phyloP scores from a whole-genome alignment of 2,329 filamentous ascomycete genomes.

The Penicillium sp. region DNA sequence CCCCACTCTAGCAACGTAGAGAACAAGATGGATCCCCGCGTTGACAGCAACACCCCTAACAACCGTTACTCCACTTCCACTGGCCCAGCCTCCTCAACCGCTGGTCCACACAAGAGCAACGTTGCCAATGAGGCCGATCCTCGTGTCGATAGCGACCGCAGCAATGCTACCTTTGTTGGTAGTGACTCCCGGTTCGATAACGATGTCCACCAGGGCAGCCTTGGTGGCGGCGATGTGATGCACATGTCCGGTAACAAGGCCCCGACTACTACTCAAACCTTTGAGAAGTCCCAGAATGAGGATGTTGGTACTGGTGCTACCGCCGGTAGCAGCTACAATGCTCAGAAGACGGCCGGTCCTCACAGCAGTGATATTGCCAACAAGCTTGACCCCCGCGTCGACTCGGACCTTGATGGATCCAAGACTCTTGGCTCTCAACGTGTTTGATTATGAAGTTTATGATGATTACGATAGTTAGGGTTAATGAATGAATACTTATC shows the following conservation, averaged over 20 bases:
- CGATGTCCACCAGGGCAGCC: slow-evolving; percentile 17
- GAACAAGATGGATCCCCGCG: slow-evolving; percentile 3
- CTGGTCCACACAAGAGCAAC: slow-evolving; percentile 18
- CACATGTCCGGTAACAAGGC: slow-evolving; percentile 8
- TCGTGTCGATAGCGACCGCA: slow-evolving; percentile 12
- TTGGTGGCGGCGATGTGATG: slow-evolving; percentile 11
- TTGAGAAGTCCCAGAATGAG: slow-evolving; percentile 17
- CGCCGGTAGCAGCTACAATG: slow-evolving; percentile 19
- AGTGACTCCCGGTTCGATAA: slow-evolving; percentile 14
- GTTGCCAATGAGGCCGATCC: slow-evolving; percentile 18
- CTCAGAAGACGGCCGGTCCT: slow-evolving; percentile 14
- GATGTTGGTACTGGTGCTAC: neutral
- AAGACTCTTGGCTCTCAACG: slow-evolving; percentile 16
- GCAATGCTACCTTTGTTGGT: slow-evolving; percentile 10
- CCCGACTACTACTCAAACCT: slow-evolving; percentile 19
- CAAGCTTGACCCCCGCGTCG: slow-evolving; percentile 23
- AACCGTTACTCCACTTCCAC: slow-evolving; percentile 8
- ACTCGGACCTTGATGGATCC: slow-evolving; percentile 20
- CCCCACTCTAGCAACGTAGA: slow-evolving; percentile 10
- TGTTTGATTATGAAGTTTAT: slow-evolving; percentile 7
- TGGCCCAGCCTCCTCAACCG: slow-evolving; percentile 13
- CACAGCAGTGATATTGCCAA: slow-evolving; percentile 16
- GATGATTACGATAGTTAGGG: slow-evolving; percentile 1
- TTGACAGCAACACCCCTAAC: neutral
- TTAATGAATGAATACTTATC: neutral